Evolutionary conservation across 2,329 filamentous ascomycete genomes (phyloP).

Genomic region (Colletotrichum truncatum): DNA sequence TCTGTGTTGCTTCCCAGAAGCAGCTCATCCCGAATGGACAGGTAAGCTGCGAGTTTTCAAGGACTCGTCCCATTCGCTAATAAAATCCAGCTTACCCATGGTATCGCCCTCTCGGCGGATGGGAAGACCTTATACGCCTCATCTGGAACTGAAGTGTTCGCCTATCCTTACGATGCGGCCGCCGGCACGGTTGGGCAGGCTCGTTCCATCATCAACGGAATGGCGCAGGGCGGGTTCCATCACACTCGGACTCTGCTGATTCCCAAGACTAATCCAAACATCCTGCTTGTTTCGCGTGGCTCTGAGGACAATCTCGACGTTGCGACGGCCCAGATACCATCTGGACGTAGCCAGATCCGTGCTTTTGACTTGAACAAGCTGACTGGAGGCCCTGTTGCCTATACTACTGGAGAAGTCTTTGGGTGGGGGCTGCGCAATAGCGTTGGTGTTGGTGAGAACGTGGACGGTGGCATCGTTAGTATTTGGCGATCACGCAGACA

Average conservation of each 20-base stretch:
- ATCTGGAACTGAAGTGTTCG: conserved; percentile 63
- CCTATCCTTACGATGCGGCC: conserved; percentile 71
- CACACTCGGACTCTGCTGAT: conserved; percentile 73
- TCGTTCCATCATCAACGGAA: conserved; percentile 62
- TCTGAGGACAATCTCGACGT: conserved; percentile 70
- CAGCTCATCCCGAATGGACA: conserved; percentile 37
- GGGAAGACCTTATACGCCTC: conserved; percentile 67
- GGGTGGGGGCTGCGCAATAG: conserved; percentile 80
- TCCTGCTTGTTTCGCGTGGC: conserved; percentile 73
- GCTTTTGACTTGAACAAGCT: conserved; percentile 55
- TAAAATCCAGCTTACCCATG: conserved; percentile 60
- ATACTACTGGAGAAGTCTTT: conserved; percentile 56
- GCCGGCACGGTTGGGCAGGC: conserved; percentile 56
- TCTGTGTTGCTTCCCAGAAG: conserved; percentile 40
- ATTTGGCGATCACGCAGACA: too few species aligned
- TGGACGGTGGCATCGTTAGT: conserved; percentile 53
- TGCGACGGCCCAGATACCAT: conserved; percentile 56
- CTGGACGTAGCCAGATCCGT: conserved; percentile 73
- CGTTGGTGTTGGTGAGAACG: conserved; percentile 74
- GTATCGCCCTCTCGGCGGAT: conserved; percentile 61
- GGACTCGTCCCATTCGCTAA: neutral
- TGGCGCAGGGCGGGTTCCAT: conserved; percentile 61
- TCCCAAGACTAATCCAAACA: conserved; percentile 60
- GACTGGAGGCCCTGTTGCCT: conserved; percentile 49
- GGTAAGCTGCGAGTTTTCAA: conserved; percentile 37